These are phyloP conservation scores for Pneumocystis jirovecii DNA, from an alignment of 1,139 yeast genomes.

Conservation along the genomic window DNA sequence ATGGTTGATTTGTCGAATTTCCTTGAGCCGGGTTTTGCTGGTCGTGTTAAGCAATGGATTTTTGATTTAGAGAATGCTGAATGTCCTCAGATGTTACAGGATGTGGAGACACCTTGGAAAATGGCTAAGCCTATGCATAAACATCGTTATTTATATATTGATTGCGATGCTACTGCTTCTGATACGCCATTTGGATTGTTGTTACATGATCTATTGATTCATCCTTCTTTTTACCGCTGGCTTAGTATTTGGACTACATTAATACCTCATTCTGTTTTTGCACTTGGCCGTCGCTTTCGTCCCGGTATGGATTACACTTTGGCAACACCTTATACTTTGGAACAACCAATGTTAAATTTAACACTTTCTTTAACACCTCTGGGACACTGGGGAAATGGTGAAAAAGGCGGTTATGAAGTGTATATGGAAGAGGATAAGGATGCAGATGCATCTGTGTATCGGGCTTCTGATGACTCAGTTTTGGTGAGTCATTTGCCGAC, in stretches of 20 bases:
- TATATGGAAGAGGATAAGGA: slow-evolving; percentile 39
- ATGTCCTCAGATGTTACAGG: slow-evolving; percentile 43
- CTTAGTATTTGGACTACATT: slow-evolving; percentile 49
- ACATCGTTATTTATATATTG: slow-evolving; percentile 58
- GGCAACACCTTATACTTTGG: slow-evolving; percentile 57
- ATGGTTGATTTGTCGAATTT: slow-evolving; percentile 53
- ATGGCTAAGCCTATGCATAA: slow-evolving; percentile 90
- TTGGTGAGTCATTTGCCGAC: slow-evolving; percentile 65
- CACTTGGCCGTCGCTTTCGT: slow-evolving; percentile 69
- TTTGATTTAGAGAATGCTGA: slow-evolving; percentile 16
- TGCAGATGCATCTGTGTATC: slow-evolving; percentile 20
- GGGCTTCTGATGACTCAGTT: slow-evolving; percentile 42
- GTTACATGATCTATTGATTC: slow-evolving; percentile 1
- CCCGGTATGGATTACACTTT: slow-evolving; percentile 90
- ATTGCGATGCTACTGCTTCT: neutral
- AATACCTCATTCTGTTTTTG: slow-evolving; percentile 48
- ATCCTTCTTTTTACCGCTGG: slow-evolving; percentile 30
- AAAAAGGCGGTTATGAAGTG: slow-evolving; percentile 84
- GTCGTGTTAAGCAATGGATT: slow-evolving; percentile 23
- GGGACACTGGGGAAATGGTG: slow-evolving; percentile 34
- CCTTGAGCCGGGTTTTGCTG: slow-evolving; percentile 43
- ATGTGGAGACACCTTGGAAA: slow-evolving; percentile 64
- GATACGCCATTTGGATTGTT: neutral
- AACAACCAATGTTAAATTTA: slow-evolving; percentile 15
- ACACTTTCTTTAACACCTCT: slow-evolving; percentile 27